These are phyloP conservation scores for Lodderomyces oxycetoniae DNA, from an alignment of 1,139 yeast genomes.

Conservation along the genomic window DNA sequence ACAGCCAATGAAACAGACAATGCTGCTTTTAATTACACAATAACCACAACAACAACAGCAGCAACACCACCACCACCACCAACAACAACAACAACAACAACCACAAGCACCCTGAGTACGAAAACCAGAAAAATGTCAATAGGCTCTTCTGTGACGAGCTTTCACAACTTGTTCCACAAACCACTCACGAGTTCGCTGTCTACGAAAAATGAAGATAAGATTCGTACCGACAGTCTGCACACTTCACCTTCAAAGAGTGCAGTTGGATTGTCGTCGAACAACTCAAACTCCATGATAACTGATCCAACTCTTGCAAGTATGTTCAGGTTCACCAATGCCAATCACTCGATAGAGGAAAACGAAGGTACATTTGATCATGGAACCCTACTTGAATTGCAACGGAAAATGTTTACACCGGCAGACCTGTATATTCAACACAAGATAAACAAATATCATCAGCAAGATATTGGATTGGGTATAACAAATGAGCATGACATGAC, in stretches of 20 bases:
- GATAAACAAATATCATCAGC: constrained; percentile 16
- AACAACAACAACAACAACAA: too few relatives aligned
- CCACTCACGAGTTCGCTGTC: constrained; percentile 15
- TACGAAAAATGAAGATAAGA: constrained; percentile 11
- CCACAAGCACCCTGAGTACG: not conserved
- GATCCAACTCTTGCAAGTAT: constrained; percentile 33
- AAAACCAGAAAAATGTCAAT: constrained; percentile 21
- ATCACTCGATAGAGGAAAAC: constrained; percentile 23
- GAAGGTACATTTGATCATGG: constrained; percentile 22
- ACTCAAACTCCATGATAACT: constrained; percentile 37
- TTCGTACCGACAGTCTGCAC: constrained; percentile 10
- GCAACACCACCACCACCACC: too few relatives aligned
- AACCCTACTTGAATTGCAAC: constrained; percentile 31
- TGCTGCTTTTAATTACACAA: too few relatives aligned
- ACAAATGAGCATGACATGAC: not conserved
- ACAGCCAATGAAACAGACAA: too few relatives aligned
- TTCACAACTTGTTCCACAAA: constrained; percentile 36
- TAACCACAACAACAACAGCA: too few relatives aligned
- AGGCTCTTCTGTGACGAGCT: constrained; percentile 33
- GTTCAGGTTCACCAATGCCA: constrained; percentile 39
- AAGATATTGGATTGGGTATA: constrained; percentile 26
- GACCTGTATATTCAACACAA: constrained; percentile 34
- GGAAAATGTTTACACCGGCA: constrained; percentile 36
- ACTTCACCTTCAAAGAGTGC: constrained; percentile 18
- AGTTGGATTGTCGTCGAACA: constrained; percentile 37